These are phyloP conservation scores for Citrullus mucosospermus DNA, from an alignment of 306 rosid genomes.

Conservation along the genomic window DNA sequence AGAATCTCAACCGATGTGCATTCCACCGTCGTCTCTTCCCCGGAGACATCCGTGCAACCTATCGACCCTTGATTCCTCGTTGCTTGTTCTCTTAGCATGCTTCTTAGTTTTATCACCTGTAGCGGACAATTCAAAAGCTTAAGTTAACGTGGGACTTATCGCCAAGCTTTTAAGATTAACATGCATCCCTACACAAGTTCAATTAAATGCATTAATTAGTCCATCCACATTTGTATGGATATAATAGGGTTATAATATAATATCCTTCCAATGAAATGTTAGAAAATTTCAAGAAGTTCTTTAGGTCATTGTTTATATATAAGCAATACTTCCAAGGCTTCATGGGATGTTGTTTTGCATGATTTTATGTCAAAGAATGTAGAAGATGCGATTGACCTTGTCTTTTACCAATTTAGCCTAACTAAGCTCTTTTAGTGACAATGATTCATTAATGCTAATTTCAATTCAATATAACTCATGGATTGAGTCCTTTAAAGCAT, in stretches of 20 bases:
- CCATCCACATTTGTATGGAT: no score
- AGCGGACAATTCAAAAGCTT: not conserved
- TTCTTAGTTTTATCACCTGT: constrained; percentile 60
- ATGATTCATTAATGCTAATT: no score
- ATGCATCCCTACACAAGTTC: not conserved
- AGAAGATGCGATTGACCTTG: no score
- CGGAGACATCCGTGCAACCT: constrained; percentile 55
- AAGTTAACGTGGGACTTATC: not conserved
- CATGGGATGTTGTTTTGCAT: not conserved
- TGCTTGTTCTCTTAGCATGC: constrained; percentile 48
- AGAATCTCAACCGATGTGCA: constrained; percentile 48
- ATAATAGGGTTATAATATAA: no score
- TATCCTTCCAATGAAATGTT: not conserved
- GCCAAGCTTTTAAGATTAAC: no score
- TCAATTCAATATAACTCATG: no score
- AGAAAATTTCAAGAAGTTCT: not conserved
- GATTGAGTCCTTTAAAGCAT: no score
- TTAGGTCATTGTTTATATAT: not conserved
- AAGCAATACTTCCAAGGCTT: not conserved
- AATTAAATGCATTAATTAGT: no score
- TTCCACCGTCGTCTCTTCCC: constrained; percentile 74
- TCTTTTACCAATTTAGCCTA: no score
- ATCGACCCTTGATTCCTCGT: constrained; percentile 38
- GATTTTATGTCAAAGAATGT: not conserved
- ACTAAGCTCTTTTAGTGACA: no score